Percentiles rank a stretch among this genome's conserved stretches.
phyloP scores from a whole-genome alignment of 768 basidiomycete species.

The Paxillus ammoniavirescens region DNA sequence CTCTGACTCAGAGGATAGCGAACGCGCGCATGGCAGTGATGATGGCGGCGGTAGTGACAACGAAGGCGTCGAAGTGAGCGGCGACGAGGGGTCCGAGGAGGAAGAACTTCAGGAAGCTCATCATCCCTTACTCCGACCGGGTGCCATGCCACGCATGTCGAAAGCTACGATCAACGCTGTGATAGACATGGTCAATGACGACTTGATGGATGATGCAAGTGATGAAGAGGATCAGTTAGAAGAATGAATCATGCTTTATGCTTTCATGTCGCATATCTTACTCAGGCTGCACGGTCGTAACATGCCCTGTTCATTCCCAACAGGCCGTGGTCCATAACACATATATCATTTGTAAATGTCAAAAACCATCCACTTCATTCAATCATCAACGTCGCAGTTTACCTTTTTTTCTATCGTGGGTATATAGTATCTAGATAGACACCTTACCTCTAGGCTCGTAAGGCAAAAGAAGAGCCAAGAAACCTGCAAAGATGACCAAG shows the following conservation, averaged over 20 bases:
- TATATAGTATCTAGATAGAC: constrained; percentile 46
- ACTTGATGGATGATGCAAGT: constrained; percentile 39
- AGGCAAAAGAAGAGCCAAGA: constrained; percentile 60
- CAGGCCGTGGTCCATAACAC: background rate
- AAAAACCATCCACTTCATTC: background rate
- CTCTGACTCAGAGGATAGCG: constrained; percentile 33
- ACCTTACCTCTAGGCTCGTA: constrained; percentile 77
- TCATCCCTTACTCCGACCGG: constrained; percentile 64
- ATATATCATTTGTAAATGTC: background rate
- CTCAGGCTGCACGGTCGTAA: background rate
- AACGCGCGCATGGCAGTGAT: constrained; percentile 25
- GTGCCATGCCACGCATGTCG: constrained; percentile 70
- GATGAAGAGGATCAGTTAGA: constrained; percentile 51
- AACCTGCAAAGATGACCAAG: constrained; percentile 58
- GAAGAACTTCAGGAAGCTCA: constrained; percentile 50
- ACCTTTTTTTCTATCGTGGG: background rate
- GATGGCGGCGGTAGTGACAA: constrained; percentile 31
- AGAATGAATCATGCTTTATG: constrained; percentile 27
- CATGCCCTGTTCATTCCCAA: no score
- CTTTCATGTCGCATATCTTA: background rate
- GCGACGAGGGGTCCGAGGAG: constrained; percentile 39
- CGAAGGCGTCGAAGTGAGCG: constrained; percentile 35
- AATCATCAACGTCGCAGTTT: background rate
- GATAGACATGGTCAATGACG: constrained; percentile 58
- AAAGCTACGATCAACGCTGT: constrained; percentile 64